Percentiles rank a stretch among this genome's conserved stretches.
Evolutionary conservation across 495 filamentous ascomycete genomes (phyloP).

Genomic region (Tuber microsphaerosporum): DNA sequence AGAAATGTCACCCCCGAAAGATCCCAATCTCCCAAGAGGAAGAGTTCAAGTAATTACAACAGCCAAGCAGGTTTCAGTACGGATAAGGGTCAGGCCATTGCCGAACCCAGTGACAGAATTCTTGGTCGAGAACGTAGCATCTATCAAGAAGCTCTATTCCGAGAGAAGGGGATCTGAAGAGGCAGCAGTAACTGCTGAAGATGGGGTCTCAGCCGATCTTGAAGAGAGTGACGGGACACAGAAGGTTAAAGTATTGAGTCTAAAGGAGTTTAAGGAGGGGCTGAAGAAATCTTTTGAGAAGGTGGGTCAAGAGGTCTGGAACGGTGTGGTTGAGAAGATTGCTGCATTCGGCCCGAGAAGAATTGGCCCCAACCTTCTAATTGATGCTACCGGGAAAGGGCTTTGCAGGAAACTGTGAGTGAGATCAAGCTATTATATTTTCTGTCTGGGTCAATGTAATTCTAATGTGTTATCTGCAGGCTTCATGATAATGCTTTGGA

Average conservation of each 20-base stretch:
- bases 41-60: constrained; percentile 64
- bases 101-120: constrained; percentile 76
- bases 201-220: constrained; percentile 38
- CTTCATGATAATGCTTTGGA: constrained; percentile 16
- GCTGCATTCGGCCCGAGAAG: constrained; percentile 81
- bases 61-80: constrained; percentile 76
- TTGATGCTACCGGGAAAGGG: constrained; percentile 69
- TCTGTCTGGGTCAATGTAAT: neutral
- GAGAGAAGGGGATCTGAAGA: constrained; percentile 45
- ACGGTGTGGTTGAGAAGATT: constrained; percentile 68
- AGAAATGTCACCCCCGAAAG: constrained; percentile 84
- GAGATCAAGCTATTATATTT: neutral
- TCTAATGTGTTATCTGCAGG: constrained; percentile 5
- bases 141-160: constrained; percentile 70
- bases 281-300: constrained; percentile 61
- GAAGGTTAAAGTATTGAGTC: constrained; percentile 53
- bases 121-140: constrained; percentile 65
- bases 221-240: constrained; percentile 47
- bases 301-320: constrained; percentile 67
- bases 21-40: constrained; percentile 82
- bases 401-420: constrained; percentile 70
- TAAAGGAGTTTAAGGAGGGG: constrained; percentile 67
- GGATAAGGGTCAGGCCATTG: constrained; percentile 71
- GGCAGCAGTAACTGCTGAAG: constrained; percentile 40
- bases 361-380: constrained; percentile 79